These are phyloP conservation scores for Comarum palustre DNA, from an alignment of 306 rosid genomes.

Conservation along the genomic window DNA sequence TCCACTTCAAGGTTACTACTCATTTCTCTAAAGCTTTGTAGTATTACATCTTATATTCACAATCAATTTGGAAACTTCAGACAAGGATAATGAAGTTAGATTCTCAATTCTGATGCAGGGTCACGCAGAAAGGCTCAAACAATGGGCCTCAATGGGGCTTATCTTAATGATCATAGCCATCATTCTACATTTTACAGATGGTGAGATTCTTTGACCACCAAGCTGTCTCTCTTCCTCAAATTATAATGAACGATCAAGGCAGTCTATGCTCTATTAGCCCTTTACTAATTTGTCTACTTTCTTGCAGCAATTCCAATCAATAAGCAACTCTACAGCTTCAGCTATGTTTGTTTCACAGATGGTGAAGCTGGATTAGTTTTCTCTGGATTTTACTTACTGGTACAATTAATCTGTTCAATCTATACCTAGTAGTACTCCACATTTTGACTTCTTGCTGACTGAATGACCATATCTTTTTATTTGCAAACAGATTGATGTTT, in stretches of 20 bases:
- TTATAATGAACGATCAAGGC: background rate
- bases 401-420: slow-evolving; percentile 9
- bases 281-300: background rate
- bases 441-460: background rate
- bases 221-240: background rate
- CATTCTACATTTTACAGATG: slow-evolving; percentile 74
- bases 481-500: slow-evolving; percentile 63
- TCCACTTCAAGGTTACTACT: slow-evolving; percentile 75
- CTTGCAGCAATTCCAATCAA: slow-evolving; percentile 79
- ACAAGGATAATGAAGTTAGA: slow-evolving; percentile 3
- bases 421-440: background rate
- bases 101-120: slow-evolving; percentile 35
- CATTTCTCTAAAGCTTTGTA: background rate
- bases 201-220: slow-evolving; percentile 32
- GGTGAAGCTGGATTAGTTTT: slow-evolving; percentile 81
- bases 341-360: slow-evolving; percentile 88
- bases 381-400: slow-evolving; percentile 73
- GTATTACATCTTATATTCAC: background rate
- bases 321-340: slow-evolving; percentile 83
- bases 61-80: slow-evolving; percentile 8
- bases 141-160: slow-evolving; percentile 69
- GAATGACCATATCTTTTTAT: background rate
- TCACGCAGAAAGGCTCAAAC: slow-evolving; percentile 77
- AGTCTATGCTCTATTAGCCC: background rate
- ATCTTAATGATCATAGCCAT: slow-evolving; percentile 57